Percentiles rank a stretch among this genome's conserved stretches.
Conservation (phyloP, 257 asterid species). For the Lantana camara region DNA sequence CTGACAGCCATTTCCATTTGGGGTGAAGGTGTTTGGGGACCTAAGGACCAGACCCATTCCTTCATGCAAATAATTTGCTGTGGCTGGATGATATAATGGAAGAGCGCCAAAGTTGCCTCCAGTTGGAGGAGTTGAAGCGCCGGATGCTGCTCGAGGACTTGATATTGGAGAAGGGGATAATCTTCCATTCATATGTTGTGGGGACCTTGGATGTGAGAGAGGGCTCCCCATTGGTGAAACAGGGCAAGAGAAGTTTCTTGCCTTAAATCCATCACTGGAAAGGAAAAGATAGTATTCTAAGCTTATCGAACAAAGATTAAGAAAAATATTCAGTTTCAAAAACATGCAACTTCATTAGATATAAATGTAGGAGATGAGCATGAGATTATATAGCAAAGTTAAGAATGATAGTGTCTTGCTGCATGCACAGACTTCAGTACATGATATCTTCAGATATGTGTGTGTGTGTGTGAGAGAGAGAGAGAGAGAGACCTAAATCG, state of each 20-base stretch:
- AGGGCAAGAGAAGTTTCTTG: conserved; percentile 64
- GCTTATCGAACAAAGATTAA: not conserved
- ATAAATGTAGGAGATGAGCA: conserved; percentile 7
- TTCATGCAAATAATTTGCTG: conserved; percentile 48
- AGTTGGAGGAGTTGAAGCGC: conserved; percentile 73
- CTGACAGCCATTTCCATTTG: conserved; percentile 48
- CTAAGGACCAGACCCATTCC: conserved; percentile 32
- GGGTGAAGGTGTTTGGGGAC: conserved; percentile 39
- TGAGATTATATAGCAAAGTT: not conserved
- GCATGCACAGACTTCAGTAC: not conserved
- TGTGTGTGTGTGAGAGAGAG: not conserved
- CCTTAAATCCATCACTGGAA: conserved; percentile 53
- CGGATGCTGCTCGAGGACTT: conserved; percentile 65
- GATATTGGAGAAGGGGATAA: conserved; percentile 72
- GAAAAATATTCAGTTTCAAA: not conserved
- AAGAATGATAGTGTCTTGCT: not conserved
- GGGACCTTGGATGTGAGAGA: conserved; percentile 62
- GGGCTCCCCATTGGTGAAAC: conserved; percentile 74
- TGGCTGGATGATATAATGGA: conserved; percentile 40
- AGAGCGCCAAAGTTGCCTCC: conserved; percentile 43
- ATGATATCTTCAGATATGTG: not conserved
- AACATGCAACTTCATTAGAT: not conserved
- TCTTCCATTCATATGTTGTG: conserved; percentile 48
- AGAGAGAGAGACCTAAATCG: conserved; percentile 39
- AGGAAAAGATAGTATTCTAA: not conserved